These are phyloP conservation scores for Aphanomyces invadans DNA, from an alignment of 352 stramenopile genomes.

Conservation along the genomic window DNA sequence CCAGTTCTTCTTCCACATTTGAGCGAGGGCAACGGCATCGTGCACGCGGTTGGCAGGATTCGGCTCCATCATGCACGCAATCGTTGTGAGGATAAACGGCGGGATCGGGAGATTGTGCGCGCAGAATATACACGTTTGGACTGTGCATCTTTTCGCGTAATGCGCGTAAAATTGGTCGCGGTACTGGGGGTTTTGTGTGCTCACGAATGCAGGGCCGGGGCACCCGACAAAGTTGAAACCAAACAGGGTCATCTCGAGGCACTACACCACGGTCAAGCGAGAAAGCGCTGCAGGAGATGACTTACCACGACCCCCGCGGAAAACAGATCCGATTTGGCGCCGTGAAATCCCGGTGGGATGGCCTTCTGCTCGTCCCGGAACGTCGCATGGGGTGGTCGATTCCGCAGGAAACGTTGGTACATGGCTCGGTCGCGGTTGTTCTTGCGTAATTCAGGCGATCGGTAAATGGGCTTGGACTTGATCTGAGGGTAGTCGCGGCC, in stretches of 20 bases:
- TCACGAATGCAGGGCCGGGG: slow-evolving; percentile 53
- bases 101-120: slow-evolving; percentile 76
- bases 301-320: slow-evolving; percentile 71
- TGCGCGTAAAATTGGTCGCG: slow-evolving; percentile 65
- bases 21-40: neutral
- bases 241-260: slow-evolving; percentile 29
- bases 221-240: slow-evolving; percentile 74
- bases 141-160: slow-evolving; percentile 55
- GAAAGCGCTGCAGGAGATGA: no score
- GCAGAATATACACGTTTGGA: slow-evolving; percentile 55
- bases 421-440: slow-evolving; percentile 37
- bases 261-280: no score
- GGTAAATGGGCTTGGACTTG: slow-evolving; percentile 77
- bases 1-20: slow-evolving; percentile 2
- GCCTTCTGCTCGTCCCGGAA: slow-evolving; percentile 1
- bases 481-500: slow-evolving; percentile 49
- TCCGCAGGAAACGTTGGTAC: neutral
- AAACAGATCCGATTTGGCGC: slow-evolving; percentile 68
- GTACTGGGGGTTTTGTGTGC: slow-evolving; percentile 53
- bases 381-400: neutral
- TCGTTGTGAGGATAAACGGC: slow-evolving; percentile 37
- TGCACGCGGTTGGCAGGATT: neutral
- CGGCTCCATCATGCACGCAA: neutral
- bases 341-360: slow-evolving; percentile 51
- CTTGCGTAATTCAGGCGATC: slow-evolving; percentile 70